A percentile compares a stretch with the other conserved stretches of the same genome.
phyloP scores from a whole-genome alignment of 768 basidiomycete species.

The Pholiota conissans region DNA sequence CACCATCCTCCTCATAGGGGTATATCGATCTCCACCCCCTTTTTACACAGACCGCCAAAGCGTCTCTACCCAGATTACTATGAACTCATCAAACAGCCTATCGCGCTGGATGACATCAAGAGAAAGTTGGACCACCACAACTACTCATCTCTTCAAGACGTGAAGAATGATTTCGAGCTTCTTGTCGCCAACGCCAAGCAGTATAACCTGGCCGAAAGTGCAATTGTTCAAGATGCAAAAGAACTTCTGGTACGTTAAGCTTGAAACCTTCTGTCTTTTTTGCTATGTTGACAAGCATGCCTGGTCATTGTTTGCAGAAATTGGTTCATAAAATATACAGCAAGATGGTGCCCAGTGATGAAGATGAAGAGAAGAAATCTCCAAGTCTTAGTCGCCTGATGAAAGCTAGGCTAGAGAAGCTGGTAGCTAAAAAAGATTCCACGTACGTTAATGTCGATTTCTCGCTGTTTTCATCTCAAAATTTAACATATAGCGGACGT shows the following conservation, averaged over 20 bases:
- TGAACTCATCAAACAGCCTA: conserved; percentile 71
- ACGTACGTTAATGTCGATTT: conserved; percentile 42
- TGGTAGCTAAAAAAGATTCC: conserved; percentile 72
- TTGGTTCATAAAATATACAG: conserved; percentile 47
- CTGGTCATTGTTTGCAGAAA: conserved; percentile 36
- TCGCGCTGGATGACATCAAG: conserved; percentile 90
- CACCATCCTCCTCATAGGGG: conserved; percentile 48
- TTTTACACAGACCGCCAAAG: conserved; percentile 69
- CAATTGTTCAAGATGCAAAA: conserved; percentile 82
- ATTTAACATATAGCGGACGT: conserved; percentile 50
- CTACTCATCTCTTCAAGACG: conserved; percentile 65
- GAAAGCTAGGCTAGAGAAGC: conserved; percentile 68
- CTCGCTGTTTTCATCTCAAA: not conserved
- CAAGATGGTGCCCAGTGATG: conserved; percentile 43
- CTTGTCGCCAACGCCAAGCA: conserved; percentile 81
- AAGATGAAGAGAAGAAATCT: conserved; percentile 47
- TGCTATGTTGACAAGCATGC: conserved; percentile 4
- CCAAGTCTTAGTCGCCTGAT: conserved; percentile 68
- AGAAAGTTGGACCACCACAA: conserved; percentile 58
- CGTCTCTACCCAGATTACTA: conserved; percentile 88
- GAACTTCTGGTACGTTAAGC: conserved; percentile 60
- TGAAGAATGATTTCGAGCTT: conserved; percentile 71
- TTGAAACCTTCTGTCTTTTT: not conserved
- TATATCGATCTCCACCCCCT: conserved; percentile 60
- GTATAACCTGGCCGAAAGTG: conserved; percentile 80